Evolutionary conservation across 257 asterid species (phyloP), one percentile per base, ranked within the genome.

Genomic region (Gentiana straminea): DNA sequence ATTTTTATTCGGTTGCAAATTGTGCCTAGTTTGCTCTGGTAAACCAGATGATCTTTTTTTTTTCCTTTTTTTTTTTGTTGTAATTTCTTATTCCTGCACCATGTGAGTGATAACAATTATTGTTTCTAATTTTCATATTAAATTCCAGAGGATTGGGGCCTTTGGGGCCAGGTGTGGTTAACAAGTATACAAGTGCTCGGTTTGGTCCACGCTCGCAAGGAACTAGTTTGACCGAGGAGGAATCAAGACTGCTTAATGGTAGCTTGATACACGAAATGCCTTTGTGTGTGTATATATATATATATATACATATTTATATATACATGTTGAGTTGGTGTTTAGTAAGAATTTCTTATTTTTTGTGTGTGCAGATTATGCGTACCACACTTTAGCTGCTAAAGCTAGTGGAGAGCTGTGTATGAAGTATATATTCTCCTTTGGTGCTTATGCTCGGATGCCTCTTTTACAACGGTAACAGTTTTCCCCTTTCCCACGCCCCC

Each of bases 381-480:
- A 86, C 71, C 95, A 86, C 62, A 83, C 87, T 44, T 71, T 86
- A 78, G 95, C 87, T 9, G 93, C 95, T 70, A 86, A 83, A 79
- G 82, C 86, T 24, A 86, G 95, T 59, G 95, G 95, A 54, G 95
- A 86, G 71, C 71, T 86, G 68, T 86, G 95, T 70, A 77, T 86
- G 69, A 86, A 86, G 70, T 72, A 75, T 75, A 83, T 83, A 53
- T 86, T 86, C 75, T 75, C 95, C 51, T 83, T 86, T 65, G 95
- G 95, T 50, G 95, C 95, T 55, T 86, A 83, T 63, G 81, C 95
- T 36, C 76, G 89, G 61, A 75, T 39, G 61, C 95, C 95, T 64
- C 82, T 86, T 62, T 51, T 81, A 55, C 77, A 73, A 55, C 68
- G 87, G 95, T 83, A 67, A 77, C 81, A 64, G 34, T 24, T 7